These are phyloP conservation scores for Fagopyrum esculentum DNA, from an alignment of 148 eudicot species.

Conservation along the genomic window DNA sequence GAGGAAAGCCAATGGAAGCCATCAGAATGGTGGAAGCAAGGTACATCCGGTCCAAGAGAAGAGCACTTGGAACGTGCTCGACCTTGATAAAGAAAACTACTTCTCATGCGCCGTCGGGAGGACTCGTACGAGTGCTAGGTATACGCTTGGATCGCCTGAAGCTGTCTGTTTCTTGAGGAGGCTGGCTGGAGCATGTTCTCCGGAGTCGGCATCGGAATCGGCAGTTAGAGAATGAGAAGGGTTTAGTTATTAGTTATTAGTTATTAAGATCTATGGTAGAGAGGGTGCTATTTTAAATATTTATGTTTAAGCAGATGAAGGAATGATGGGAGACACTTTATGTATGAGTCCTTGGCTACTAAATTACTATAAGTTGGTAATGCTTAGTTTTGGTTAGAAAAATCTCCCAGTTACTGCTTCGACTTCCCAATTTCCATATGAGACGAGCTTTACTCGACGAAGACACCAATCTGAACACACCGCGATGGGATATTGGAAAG, in stretches of 20 bases:
- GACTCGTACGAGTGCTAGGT: constrained; percentile 79
- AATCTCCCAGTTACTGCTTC: neutral
- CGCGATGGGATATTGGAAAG: constrained; percentile 14
- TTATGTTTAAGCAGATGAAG: neutral
- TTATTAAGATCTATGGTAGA: neutral
- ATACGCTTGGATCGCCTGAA: constrained; percentile 53
- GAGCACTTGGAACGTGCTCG: constrained; percentile 73
- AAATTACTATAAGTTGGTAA: too few species aligned
- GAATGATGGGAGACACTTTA: too few species aligned
- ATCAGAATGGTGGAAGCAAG: constrained; percentile 26
- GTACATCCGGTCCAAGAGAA: constrained; percentile 36
- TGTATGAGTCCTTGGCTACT: too few species aligned
- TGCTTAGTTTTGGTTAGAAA: too few species aligned
- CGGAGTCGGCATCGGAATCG: constrained; percentile 1
- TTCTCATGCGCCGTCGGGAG: constrained; percentile 91
- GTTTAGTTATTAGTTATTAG: neutral
- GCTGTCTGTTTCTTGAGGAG: constrained; percentile 60
- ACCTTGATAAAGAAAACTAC: constrained; percentile 79
- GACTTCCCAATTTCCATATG: constrained; percentile 18
- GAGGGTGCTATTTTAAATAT: neutral
- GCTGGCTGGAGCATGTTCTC: constrained; percentile 39
- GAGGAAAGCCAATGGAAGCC: constrained; percentile 20
- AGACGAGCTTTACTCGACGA: neutral
- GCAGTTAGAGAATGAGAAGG: neutral
- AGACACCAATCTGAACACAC: constrained; percentile 13